A percentile compares a stretch with the other conserved stretches of the same genome.
Evolutionary conservation across 2,329 filamentous ascomycete genomes (phyloP).

Genomic region (Verticillium zaregamsianum): DNA sequence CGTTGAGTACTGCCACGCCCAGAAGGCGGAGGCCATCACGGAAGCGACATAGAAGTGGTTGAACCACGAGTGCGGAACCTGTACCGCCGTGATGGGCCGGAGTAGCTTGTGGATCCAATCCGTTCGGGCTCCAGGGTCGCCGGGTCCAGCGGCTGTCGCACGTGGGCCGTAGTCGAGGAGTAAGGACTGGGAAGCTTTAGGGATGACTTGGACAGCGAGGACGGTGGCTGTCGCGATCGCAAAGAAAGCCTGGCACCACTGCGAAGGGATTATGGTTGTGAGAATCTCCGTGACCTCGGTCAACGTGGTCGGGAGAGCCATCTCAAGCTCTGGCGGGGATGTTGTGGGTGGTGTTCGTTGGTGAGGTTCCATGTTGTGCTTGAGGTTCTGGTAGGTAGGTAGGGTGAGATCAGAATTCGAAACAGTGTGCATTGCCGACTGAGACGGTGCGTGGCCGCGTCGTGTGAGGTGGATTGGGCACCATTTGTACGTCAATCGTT

Average conservation of each 20-base stretch:
- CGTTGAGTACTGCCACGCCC: slow-evolving; percentile 60
- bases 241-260: slow-evolving; percentile 44
- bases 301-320: not conserved
- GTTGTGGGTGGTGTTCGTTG: not conserved
- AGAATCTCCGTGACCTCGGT: not conserved
- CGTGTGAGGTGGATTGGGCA: too few relatives aligned
- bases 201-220: slow-evolving; percentile 37
- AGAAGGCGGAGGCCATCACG: slow-evolving; percentile 66
- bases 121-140: slow-evolving; percentile 13
- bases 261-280: slow-evolving; percentile 16
- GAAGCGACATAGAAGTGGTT: slow-evolving; percentile 80
- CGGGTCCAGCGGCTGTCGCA: slow-evolving; percentile 8
- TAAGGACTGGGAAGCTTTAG: slow-evolving; percentile 36
- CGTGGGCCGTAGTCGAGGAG: slow-evolving; percentile 50
- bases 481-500: too few relatives aligned
- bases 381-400: not conserved
- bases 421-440: not conserved
- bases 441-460: too few relatives aligned
- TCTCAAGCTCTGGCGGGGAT: not conserved
- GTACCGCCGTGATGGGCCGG: slow-evolving; percentile 29
- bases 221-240: slow-evolving; percentile 35
- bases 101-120: slow-evolving; percentile 6
- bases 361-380: not conserved
- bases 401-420: not conserved
- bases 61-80: slow-evolving; percentile 87